Conservation (phyloP, 1,284 basidiomycete species). For the Trichosporon sp. region DNA sequence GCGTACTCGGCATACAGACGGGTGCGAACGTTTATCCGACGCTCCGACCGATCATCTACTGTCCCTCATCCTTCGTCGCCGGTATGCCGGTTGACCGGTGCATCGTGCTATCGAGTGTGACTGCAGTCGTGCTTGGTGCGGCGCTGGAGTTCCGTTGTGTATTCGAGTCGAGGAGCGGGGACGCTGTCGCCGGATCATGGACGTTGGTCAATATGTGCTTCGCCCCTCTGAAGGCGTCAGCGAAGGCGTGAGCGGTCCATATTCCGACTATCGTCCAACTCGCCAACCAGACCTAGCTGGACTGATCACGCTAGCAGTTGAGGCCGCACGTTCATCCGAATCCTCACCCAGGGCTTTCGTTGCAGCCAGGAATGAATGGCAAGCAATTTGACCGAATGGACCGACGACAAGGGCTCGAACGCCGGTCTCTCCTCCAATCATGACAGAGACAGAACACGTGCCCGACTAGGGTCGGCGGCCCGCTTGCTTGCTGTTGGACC, state of each 20-base stretch:
- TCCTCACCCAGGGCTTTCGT: not conserved
- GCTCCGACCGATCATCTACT: not conserved
- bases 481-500: not conserved
- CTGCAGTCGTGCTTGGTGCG: not conserved
- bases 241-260: slow-evolving; percentile 7
- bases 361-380: not conserved
- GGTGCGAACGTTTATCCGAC: slow-evolving; percentile 16
- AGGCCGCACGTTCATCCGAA: slow-evolving; percentile 9
- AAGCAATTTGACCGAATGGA: slow-evolving; percentile 14
- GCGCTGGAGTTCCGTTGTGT: not conserved
- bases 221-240: slow-evolving; percentile 9
- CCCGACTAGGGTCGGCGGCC: not conserved
- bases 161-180: not conserved
- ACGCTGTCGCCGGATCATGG: not conserved
- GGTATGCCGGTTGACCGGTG: not conserved
- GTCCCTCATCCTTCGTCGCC: not conserved
- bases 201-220: not conserved
- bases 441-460: not conserved
- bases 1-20: not conserved
- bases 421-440: slow-evolving; percentile 1
- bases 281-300: too few species aligned
- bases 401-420: not conserved
- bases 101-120: not conserved
- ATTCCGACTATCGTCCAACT: not conserved
- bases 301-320: not conserved